These are phyloP conservation scores for Suillus subalutaceus DNA, from an alignment of 768 basidiomycete species.

Conservation along the genomic window DNA sequence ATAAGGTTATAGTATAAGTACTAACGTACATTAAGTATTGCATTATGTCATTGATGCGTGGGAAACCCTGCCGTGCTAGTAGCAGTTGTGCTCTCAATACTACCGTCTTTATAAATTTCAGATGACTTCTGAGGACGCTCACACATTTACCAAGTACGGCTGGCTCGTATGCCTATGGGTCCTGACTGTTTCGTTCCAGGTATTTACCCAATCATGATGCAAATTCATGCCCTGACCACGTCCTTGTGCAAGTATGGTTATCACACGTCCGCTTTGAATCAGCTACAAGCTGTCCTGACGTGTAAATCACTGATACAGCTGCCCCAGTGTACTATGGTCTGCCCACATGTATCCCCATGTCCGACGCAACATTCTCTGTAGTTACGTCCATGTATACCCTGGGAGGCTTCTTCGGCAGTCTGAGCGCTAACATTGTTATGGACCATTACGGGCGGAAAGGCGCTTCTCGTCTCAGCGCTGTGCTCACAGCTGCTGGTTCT, in stretches of 20 bases:
- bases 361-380: constrained; percentile 72
- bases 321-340: constrained; percentile 40
- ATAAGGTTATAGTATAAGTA: too few relatives aligned
- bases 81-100: neutral
- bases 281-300: constrained; percentile 78
- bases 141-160: constrained; percentile 60
- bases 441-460: constrained; percentile 73
- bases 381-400: constrained; percentile 87
- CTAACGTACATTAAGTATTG: too few relatives aligned
- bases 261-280: constrained; percentile 90
- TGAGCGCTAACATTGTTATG: constrained; percentile 67
- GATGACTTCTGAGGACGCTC: constrained; percentile 16
- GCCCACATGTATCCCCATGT: constrained; percentile 81
- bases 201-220: constrained; percentile 20
- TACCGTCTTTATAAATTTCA: neutral
- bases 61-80: neutral
- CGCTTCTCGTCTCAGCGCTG: constrained; percentile 61
- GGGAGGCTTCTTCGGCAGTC: constrained; percentile 83
- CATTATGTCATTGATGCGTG: neutral
- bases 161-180: constrained; percentile 72
- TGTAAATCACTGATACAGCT: constrained; percentile 45
- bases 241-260: constrained; percentile 70
- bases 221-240: neutral
- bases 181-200: constrained; percentile 61
- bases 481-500: constrained; percentile 59